Conservation (phyloP, 2,329 filamentous ascomycete genomes). For the Xylariaceae sp. region DNA sequence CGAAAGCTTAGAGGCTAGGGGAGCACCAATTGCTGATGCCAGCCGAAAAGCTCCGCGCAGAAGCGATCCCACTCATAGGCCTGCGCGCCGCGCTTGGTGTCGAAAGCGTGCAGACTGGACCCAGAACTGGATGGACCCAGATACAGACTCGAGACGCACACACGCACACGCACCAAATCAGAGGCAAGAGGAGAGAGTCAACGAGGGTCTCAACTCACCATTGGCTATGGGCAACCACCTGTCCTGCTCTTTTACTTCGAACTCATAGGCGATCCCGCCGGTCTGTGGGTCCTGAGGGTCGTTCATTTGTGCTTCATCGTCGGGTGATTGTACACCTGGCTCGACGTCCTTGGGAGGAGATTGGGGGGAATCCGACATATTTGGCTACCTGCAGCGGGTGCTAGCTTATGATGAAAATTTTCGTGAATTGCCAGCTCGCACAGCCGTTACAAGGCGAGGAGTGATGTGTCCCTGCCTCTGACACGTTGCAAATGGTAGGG, state of each 20-base stretch:
- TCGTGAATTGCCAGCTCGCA: slow-evolving; percentile 52
- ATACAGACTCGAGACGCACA: slow-evolving; percentile 37
- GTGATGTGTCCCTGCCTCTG: slow-evolving; percentile 54
- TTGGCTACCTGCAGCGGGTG: slow-evolving; percentile 65
- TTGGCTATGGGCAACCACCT: slow-evolving; percentile 99
- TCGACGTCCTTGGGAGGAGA: slow-evolving; percentile 94
- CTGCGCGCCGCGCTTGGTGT: slow-evolving; percentile 18
- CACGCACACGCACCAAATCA: slow-evolving; percentile 42
- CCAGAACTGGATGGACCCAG: slow-evolving; percentile 19
- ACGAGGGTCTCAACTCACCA: slow-evolving; percentile 66
- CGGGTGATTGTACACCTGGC: slow-evolving; percentile 84
- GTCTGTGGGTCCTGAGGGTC: slow-evolving; percentile 73
- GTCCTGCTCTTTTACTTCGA: slow-evolving; percentile 99
- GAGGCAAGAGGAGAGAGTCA: slow-evolving; percentile 29
- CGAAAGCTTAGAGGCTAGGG: slow-evolving; percentile 37
- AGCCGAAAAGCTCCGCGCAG: slow-evolving; percentile 36
- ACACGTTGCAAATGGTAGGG: slow-evolving; percentile 57
- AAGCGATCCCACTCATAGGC: slow-evolving; percentile 45
- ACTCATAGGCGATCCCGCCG: slow-evolving; percentile 76
- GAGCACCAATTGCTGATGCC: slow-evolving; percentile 33
- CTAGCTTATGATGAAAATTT: slow-evolving; percentile 54
- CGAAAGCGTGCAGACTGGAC: slow-evolving; percentile 27
- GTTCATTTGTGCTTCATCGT: slow-evolving; percentile 93
- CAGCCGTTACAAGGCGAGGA: slow-evolving; percentile 43
- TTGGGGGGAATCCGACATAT: slow-evolving; percentile 85